These are phyloP conservation scores for Akanthomyces muscarius DNA, from an alignment of 2,329 filamentous ascomycete genomes.

Conservation along the genomic window DNA sequence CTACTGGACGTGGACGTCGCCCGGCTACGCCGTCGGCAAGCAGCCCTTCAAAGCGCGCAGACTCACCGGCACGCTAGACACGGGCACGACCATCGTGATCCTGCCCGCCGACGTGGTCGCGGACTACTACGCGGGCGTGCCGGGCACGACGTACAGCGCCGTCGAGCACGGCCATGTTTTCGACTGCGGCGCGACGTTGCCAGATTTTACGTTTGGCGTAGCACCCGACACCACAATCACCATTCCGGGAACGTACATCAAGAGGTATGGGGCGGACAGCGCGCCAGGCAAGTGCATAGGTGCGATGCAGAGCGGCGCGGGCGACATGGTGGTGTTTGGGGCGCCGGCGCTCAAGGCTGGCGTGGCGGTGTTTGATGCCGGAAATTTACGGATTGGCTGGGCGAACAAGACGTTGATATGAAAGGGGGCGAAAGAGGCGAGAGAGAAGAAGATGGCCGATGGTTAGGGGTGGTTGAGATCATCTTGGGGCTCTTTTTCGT, in stretches of 20 bases:
- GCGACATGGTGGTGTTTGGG: constrained; percentile 12
- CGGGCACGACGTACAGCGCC: not conserved
- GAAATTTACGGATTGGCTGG: constrained; percentile 3
- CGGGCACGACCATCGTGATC: constrained; percentile 60
- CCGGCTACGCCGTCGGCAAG: constrained; percentile 23
- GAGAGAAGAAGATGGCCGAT: not conserved
- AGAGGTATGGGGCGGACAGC: not conserved
- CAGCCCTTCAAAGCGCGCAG: constrained; percentile 31
- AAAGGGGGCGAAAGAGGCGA: too few species aligned
- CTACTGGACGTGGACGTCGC: constrained; percentile 52
- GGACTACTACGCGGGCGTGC: constrained; percentile 39
- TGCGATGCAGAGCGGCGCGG: constrained; percentile 5
- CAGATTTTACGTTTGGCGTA: constrained; percentile 45
- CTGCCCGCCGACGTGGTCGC: constrained; percentile 49
- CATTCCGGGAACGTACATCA: constrained; percentile 4
- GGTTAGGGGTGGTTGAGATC: not conserved
- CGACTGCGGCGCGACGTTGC: constrained; percentile 42
- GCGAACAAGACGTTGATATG: constrained; percentile 15
- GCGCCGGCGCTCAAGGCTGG: constrained; percentile 11
- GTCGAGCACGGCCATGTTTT: constrained; percentile 28
- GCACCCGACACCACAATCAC: constrained; percentile 34
- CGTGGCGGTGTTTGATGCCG: constrained; percentile 12
- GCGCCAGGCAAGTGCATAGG: not conserved
- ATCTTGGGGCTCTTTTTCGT: not conserved
- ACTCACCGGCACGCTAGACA: constrained; percentile 49